These are phyloP conservation scores for Coemansia biformis DNA, from an alignment of 192 early-diverging fungal genomes.

Conservation along the genomic window DNA sequence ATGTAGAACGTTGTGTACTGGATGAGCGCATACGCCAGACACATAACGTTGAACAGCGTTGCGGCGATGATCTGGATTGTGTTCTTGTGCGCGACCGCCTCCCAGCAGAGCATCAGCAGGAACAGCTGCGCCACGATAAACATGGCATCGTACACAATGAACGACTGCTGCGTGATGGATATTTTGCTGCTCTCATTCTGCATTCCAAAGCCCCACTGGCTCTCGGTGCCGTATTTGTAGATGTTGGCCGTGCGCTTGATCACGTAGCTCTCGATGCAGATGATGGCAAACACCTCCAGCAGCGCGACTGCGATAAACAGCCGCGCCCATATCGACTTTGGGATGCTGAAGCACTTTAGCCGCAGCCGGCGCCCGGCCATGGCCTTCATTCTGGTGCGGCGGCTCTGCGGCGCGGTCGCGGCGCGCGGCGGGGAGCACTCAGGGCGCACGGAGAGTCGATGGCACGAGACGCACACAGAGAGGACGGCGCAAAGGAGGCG, in stretches of 20 bases:
- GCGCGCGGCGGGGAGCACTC: too few species aligned
- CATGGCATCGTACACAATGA: conserved; percentile 76
- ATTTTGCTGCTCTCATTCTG: conserved; percentile 35
- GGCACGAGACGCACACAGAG: not conserved
- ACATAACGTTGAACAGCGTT: conserved; percentile 57
- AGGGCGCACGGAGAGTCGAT: too few species aligned
- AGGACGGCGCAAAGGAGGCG: too few species aligned
- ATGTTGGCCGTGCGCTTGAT: conserved; percentile 49
- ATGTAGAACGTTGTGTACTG: conserved; percentile 54
- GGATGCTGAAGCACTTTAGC: conserved; percentile 42
- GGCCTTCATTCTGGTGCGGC: not conserved
- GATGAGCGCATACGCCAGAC: conserved; percentile 53
- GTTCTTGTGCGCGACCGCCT: conserved; percentile 90
- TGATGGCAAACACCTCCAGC: conserved; percentile 46
- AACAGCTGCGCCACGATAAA: conserved; percentile 87
- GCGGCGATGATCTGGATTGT: conserved; percentile 82
- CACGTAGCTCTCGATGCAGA: conserved; percentile 49
- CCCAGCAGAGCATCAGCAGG: conserved; percentile 72
- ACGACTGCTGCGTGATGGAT: conserved; percentile 47
- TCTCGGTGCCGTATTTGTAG: conserved; percentile 47
- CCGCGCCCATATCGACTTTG: conserved; percentile 48
- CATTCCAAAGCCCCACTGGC: conserved; percentile 47
- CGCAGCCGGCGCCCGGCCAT: conserved; percentile 17
- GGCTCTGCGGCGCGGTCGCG: too few species aligned
- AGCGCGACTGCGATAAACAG: conserved; percentile 42